A percentile compares a stretch with the other conserved stretches of the same genome.
Evolutionary conservation across 108 stramenopile species (phyloP).

Genomic region (Schizochytrium sp.): DNA sequence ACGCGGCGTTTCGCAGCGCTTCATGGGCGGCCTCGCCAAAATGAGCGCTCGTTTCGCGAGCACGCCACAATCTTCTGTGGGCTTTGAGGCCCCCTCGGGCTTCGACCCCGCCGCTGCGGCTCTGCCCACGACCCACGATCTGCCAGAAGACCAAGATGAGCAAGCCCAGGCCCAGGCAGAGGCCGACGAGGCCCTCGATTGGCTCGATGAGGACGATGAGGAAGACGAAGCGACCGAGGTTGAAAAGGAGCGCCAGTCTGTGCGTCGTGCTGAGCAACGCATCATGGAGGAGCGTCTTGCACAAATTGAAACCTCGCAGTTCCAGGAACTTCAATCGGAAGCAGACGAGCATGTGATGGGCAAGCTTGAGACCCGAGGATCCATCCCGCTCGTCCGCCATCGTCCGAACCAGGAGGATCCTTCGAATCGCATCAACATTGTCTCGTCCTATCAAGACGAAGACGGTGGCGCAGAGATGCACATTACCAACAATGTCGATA

Average conservation of each 20-base stretch:
- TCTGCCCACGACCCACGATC: too few relatives aligned
- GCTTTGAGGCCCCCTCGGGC: too few relatives aligned
- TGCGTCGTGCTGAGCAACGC: background rate
- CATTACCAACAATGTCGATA: slow-evolving; percentile 3
- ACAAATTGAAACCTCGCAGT: background rate
- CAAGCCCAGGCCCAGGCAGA: background rate
- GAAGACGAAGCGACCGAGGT: background rate
- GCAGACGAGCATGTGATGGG: background rate
- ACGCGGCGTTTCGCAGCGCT: too few relatives aligned
- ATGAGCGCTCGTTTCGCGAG: too few relatives aligned
- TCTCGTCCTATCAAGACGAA: background rate
- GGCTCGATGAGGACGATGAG: background rate
- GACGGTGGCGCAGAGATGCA: background rate
- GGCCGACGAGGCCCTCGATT: background rate
- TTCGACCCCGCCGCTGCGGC: too few relatives aligned
- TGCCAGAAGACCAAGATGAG: background rate
- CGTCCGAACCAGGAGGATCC: background rate
- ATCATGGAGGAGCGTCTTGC: background rate
- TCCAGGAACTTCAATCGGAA: background rate
- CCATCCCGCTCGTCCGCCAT: slow-evolving; percentile 1
- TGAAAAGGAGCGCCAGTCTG: background rate
- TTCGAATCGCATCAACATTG: background rate
- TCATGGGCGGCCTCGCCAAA: too few relatives aligned
- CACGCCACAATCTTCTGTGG: too few relatives aligned
- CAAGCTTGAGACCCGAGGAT: background rate